Base-by-base conservation (phyloP, 768 basidiomycete genomes). In the Pleurotus sapidus region DNA sequence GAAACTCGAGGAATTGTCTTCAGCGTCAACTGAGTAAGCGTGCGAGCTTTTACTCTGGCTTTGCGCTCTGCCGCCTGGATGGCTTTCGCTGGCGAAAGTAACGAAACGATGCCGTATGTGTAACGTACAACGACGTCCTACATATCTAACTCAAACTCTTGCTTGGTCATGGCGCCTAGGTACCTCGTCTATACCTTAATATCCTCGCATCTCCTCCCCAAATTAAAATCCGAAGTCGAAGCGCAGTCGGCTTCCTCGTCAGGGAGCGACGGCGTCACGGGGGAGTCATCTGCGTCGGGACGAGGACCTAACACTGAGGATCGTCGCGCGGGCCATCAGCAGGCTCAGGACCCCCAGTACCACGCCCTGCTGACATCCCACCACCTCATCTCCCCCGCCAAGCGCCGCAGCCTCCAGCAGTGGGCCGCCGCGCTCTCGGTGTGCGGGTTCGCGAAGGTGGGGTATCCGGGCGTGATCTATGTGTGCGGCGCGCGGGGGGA, bases 381-480 rank as follows among this genome's bases (percentile, higher is more conserved):
- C 69, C 87, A 88, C 67, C 80, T 88, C 55, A 70, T 84, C 40
- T 85, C 90, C 51, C 75, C 84, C 20, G 75, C 79, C 63, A 88
- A 89, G 70, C 77, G 88, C 55, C 77, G 82, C 37, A 74, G 80
- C 58, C 71, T 85, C 27, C 77, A 81, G 59, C 70, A 74, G 37
- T 86, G 86, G 80, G 77, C 84, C 1, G 73, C 77, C 12, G 74
- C 80, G 5, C 77, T 89, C 40, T 69, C 69, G 3, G 62, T 91
- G 11, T 61, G 71, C 1, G 89, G 90, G 0, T 91, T 90, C 65
- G 84, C 87, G 1, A 91, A 91, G 69, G 77, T 87, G 7, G 88
- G 89, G 0, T 81, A 90, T 67, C 89, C 89, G 11, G 89, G 88
- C 3, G 75, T 89, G 46, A 88, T 92, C 45, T 92, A 89, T 56